Conservation (phyloP, 345 rosid species). For the Corymbia maculata region DNA sequence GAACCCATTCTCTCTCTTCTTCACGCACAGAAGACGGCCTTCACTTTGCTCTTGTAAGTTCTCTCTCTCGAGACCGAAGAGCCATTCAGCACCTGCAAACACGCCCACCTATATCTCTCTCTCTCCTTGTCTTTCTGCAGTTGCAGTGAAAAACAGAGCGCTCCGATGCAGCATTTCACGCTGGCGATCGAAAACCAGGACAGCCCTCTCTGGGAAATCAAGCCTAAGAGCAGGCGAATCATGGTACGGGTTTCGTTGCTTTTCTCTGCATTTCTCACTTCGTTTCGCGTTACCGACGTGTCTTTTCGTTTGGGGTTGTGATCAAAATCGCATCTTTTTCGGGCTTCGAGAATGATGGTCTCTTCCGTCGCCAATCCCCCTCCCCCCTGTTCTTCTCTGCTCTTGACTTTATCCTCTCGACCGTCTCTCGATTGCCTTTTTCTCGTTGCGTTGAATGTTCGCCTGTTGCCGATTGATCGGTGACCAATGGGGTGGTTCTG, state of each 20-base stretch:
- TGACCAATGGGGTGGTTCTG: neutral
- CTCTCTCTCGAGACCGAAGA: neutral
- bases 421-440: neutral
- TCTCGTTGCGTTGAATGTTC: neutral
- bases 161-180: slow-evolving; percentile 4
- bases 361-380: neutral
- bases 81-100: neutral
- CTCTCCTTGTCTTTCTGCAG: neutral
- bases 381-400: neutral
- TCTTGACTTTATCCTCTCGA: neutral
- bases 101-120: neutral
- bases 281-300: neutral
- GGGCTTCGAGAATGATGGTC: neutral
- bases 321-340: neutral
- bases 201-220: slow-evolving; percentile 21
- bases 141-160: slow-evolving; percentile 1
- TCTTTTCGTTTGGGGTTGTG: neutral
- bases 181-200: slow-evolving; percentile 47
- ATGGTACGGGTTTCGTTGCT: slow-evolving; percentile 20
- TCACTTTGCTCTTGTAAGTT: neutral
- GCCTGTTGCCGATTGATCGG: neutral
- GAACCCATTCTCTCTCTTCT: neutral
- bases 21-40: neutral
- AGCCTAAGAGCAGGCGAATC: slow-evolving; percentile 46
- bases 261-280: neutral